Base-by-base conservation (phyloP, 495 filamentous ascomycete species). In the Daldinia caldariorum region DNA sequence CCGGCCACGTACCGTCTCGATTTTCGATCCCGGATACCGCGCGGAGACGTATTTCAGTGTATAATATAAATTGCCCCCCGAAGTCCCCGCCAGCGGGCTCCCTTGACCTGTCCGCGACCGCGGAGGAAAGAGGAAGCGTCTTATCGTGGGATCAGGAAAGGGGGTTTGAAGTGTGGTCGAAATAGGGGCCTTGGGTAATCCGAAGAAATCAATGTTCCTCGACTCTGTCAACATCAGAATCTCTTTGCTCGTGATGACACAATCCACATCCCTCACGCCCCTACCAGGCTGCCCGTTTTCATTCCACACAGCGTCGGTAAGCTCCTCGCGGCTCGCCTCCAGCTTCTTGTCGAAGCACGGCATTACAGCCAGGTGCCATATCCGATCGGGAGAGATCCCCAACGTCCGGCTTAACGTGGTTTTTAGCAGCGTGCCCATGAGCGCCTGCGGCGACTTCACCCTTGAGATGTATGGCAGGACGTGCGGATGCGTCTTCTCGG, bases 261-360 rank as follows among this genome's bases (percentile, higher is more conserved):
- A 98, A 78, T 99, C 95, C 37, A 97, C 93, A 73, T 99, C 95
- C 20, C 95, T 84, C 16, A 94, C 83, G 6, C 90, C 88, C 18
- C 82, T 81, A 4, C 82, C 79, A 0, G 79, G 77, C 43, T 78
- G 73, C 6, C 81, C 79, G 29, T 76, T 71, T 34, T 78, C 77
- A 31, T 77, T 78, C 95, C 96, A 98, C 22, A 88, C 85, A 0
- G 85, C 78, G 75, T 93, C 90, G 3, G 95, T 99, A 37, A 99
- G 85, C 76, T 99, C 96, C 75, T 91, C 91, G 20, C 95, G 89
- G 60, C 93, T 95, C 7, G 94, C 95, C 79, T 99, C 95, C 13
- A 99, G 87, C 79, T 99, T 99, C 82, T 99, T 99, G 81, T 99
- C 95, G 76, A 99, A 99, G 77, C 95, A 99, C 22, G 95, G 95